Evolutionary conservation across 1,139 yeast genomes (phyloP).

Genomic region (Zygosaccharomyces pseudobailii): DNA sequence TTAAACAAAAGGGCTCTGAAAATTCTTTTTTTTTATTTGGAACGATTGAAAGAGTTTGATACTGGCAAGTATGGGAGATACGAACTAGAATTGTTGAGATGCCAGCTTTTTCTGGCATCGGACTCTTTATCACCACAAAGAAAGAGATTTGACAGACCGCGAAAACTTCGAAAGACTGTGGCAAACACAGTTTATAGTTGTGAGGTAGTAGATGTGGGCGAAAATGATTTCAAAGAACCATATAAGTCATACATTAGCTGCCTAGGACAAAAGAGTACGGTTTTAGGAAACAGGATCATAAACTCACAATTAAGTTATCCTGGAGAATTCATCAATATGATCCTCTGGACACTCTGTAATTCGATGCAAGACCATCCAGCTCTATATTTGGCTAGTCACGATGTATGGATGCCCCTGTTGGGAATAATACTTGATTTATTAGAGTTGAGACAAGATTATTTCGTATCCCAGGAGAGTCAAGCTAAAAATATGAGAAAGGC

Average conservation of each 20-base stretch:
- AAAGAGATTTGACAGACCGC: slow-evolving; percentile 7
- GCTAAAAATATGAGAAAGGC: background rate
- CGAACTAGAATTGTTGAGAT: slow-evolving; percentile 27
- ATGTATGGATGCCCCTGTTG: slow-evolving; percentile 28
- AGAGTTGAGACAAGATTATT: slow-evolving; percentile 27
- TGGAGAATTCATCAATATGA: slow-evolving; percentile 26
- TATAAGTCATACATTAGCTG: slow-evolving; percentile 27
- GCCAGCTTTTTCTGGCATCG: slow-evolving; percentile 29
- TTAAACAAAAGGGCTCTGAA: slow-evolving; percentile 22
- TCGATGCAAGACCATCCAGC: slow-evolving; percentile 17
- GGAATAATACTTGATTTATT: slow-evolving; percentile 21
- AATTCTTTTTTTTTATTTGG: slow-evolving; percentile 17
- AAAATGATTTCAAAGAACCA: slow-evolving; percentile 7
- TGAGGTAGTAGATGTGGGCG: slow-evolving; percentile 5
- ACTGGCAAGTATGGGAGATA: slow-evolving; percentile 12
- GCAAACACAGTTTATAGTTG: slow-evolving; percentile 6
- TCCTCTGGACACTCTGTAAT: slow-evolving; percentile 27
- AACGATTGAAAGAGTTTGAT: slow-evolving; percentile 20
- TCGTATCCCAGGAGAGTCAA: slow-evolving; percentile 15
- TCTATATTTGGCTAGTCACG: slow-evolving; percentile 18
- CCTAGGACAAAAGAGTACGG: slow-evolving; percentile 17
- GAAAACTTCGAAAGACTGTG: slow-evolving; percentile 9
- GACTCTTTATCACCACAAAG: slow-evolving; percentile 18
- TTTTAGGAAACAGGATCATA: slow-evolving; percentile 23
- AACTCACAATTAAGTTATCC: slow-evolving; percentile 17